phyloP scores from a whole-genome alignment of 345 rosid genomes.

The Conringia planisiliqua region DNA sequence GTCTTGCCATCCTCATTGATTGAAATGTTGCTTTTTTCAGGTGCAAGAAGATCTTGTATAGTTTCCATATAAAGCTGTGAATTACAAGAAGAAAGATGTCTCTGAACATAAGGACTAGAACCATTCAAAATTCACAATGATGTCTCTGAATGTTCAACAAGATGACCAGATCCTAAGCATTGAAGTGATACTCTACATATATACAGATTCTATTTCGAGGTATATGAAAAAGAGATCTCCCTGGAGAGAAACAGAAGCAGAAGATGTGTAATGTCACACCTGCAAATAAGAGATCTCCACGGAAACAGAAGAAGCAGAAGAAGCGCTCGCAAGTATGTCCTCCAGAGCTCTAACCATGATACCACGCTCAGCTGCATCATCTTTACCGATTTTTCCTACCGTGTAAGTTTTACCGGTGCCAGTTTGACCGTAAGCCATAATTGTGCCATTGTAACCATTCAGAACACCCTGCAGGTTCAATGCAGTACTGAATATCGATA shows the following conservation, averaged over 20 bases:
- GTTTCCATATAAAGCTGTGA: slow-evolving; percentile 89
- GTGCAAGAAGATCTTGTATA: slow-evolving; percentile 89
- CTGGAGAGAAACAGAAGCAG: slow-evolving; percentile 41
- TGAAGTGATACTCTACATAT: background rate
- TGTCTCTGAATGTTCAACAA: background rate
- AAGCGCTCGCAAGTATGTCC: slow-evolving; percentile 54
- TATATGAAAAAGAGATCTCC: background rate
- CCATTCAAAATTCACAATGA: background rate
- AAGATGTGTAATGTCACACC: slow-evolving; percentile 42
- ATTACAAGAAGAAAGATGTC: background rate
- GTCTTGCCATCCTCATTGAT: slow-evolving; percentile 77
- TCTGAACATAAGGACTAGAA: background rate
- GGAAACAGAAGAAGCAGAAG: slow-evolving; percentile 52
- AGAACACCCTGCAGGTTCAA: slow-evolving; percentile 68
- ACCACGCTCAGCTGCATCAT: slow-evolving; percentile 86
- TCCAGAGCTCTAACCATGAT: slow-evolving; percentile 92
- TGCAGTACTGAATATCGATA: background rate
- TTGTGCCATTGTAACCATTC: slow-evolving; percentile 92
- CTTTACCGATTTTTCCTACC: slow-evolving; percentile 76
- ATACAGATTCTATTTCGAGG: background rate
- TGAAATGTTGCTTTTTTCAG: slow-evolving; percentile 67
- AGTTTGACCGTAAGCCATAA: slow-evolving; percentile 98
- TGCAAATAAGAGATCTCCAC: slow-evolving; percentile 87
- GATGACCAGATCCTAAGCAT: background rate
- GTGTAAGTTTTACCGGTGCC: slow-evolving; percentile 95